These are phyloP conservation scores for Blastobotrys malaysiensis DNA, from an alignment of 1,139 yeast species.

Conservation along the genomic window DNA sequence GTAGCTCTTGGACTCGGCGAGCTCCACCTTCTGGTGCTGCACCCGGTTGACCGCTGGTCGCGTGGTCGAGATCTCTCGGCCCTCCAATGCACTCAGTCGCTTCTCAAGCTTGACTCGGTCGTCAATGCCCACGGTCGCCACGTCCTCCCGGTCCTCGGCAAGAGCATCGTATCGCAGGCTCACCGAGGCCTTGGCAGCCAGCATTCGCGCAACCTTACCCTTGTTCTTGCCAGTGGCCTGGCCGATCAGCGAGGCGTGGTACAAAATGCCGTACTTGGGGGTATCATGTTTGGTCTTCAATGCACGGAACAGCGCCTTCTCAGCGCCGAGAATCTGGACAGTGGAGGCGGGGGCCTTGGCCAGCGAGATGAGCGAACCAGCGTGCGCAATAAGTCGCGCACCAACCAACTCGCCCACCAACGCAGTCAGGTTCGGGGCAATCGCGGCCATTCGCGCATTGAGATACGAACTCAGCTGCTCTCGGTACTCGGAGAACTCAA, in stretches of 20 bases:
- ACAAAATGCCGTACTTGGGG: constrained; percentile 94
- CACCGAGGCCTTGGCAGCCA: constrained; percentile 98
- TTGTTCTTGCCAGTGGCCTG: constrained; percentile 96
- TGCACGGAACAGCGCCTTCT: constrained; percentile 97
- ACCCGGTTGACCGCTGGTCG: constrained; percentile 33
- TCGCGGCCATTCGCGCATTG: constrained; percentile 92
- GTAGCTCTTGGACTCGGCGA: constrained; percentile 79
- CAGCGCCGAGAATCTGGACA: constrained; percentile 97
- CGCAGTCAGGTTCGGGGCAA: constrained; percentile 95
- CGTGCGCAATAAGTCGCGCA: constrained; percentile 95
- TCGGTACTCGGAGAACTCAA: constrained; percentile 91
- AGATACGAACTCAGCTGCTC: constrained; percentile 85
- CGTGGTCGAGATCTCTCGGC: constrained; percentile 49
- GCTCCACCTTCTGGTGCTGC: constrained; percentile 63
- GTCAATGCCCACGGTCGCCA: constrained; percentile 88
- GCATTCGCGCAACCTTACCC: constrained; percentile 97
- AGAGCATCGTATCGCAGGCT: constrained; percentile 94
- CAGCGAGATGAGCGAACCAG: constrained; percentile 88
- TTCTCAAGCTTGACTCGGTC: constrained; percentile 92
- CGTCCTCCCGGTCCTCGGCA: constrained; percentile 87
- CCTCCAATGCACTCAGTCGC: constrained; percentile 92
- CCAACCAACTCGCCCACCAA: constrained; percentile 97
- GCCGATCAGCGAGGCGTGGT: constrained; percentile 96
- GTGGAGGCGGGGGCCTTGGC: constrained; percentile 99
- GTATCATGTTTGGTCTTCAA: constrained; percentile 97